Conservation (phyloP, 768 basidiomycete species). For the Hebeloma cylindrosporum region DNA sequence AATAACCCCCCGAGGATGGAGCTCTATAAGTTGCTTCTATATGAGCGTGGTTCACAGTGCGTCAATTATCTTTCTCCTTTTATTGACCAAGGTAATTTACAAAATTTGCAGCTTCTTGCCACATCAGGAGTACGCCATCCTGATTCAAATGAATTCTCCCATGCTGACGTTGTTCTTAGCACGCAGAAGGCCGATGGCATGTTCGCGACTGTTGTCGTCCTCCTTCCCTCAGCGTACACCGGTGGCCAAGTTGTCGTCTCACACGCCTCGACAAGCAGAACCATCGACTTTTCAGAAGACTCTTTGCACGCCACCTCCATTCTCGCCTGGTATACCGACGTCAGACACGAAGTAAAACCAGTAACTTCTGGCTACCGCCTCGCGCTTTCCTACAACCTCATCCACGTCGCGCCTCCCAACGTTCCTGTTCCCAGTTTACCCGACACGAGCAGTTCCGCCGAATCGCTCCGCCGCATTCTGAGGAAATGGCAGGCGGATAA, state of each 20-base stretch:
- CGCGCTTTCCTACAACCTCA: constrained; percentile 50
- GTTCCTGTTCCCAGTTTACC: constrained; percentile 29
- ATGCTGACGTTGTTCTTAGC: too few species aligned
- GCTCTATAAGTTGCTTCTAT: constrained; percentile 48
- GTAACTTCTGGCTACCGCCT: constrained; percentile 50
- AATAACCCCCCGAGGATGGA: constrained; percentile 34
- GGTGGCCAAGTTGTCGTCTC: constrained; percentile 48
- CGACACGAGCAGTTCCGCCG: constrained; percentile 18
- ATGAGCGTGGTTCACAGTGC: constrained; percentile 50
- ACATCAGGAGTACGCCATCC: constrained; percentile 46
- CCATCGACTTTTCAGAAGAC: constrained; percentile 35
- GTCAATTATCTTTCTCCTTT: constrained; percentile 19
- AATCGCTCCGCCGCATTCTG: constrained; percentile 32
- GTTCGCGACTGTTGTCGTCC: constrained; percentile 51
- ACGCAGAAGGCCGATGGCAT: constrained; percentile 48
- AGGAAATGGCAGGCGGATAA: constrained; percentile 34
- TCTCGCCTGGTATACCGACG: constrained; percentile 55
- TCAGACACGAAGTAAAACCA: constrained; percentile 49
- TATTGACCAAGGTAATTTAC: neutral
- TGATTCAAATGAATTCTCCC: neutral
- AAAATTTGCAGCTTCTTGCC: constrained; percentile 36
- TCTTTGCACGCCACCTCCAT: constrained; percentile 35
- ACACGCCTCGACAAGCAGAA: constrained; percentile 31
- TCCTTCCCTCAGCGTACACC: constrained; percentile 45
- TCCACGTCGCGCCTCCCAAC: constrained; percentile 36